Evolutionary conservation across 2,329 filamentous ascomycete species (phyloP).

Genomic region (Knoxdaviesia capensis): DNA sequence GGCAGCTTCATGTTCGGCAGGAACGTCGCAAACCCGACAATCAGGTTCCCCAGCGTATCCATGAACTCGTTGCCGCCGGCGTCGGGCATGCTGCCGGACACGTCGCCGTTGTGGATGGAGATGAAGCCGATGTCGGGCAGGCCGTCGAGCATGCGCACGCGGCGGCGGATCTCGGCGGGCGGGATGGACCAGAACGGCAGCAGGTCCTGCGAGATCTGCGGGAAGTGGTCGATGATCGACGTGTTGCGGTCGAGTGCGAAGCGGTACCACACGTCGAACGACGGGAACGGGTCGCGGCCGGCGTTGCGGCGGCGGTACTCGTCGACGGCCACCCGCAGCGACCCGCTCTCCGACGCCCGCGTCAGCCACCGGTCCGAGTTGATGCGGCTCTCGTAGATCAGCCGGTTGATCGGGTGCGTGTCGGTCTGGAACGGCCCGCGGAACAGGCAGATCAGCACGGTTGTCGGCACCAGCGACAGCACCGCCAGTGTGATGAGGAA

Average conservation of each 20-base stretch:
- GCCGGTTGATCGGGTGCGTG: slow-evolving; percentile 27
- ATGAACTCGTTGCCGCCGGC: slow-evolving; percentile 15
- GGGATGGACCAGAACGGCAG: slow-evolving; percentile 59
- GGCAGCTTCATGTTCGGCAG: slow-evolving; percentile 71
- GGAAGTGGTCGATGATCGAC: slow-evolving; percentile 59
- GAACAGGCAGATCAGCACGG: not conserved
- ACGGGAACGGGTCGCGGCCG: slow-evolving; percentile 52
- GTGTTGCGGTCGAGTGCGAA: slow-evolving; percentile 52
- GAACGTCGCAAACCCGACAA: slow-evolving; percentile 48
- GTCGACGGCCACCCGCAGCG: slow-evolving; percentile 22
- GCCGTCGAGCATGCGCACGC: slow-evolving; percentile 20
- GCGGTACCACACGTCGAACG: slow-evolving; percentile 71
- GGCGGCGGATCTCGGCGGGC: slow-evolving; percentile 45
- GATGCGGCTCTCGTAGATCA: slow-evolving; percentile 27
- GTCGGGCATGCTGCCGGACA: slow-evolving; percentile 11
- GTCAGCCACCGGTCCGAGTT: slow-evolving; percentile 28
- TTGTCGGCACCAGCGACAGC: not conserved
- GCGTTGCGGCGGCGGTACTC: slow-evolving; percentile 32
- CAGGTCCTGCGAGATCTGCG: slow-evolving; percentile 56
- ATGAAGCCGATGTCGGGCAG: slow-evolving; percentile 25
- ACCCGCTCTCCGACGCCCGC: slow-evolving; percentile 24
- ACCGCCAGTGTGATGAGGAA: slow-evolving; percentile 1
- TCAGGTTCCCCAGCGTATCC: slow-evolving; percentile 38
- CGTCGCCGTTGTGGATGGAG: slow-evolving; percentile 44
- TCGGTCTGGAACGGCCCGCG: too few species aligned